Base-by-base conservation (phyloP, 345 rosid genomes). In the Acer campestre region DNA sequence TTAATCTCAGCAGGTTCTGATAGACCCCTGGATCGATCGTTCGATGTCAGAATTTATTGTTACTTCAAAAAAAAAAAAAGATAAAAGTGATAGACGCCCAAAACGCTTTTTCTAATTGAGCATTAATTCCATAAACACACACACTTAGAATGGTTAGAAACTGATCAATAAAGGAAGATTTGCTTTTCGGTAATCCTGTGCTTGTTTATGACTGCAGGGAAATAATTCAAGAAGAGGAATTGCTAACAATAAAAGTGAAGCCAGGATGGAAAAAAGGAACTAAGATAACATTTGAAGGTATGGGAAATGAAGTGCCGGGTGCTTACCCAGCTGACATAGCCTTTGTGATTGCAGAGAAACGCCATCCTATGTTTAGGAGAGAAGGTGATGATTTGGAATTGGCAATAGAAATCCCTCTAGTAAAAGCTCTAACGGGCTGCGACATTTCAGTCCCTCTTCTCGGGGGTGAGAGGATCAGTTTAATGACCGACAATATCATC, bases 201-300 rank as follows among this genome's bases (percentile, higher is more conserved):
- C 12, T 58, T 46, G 49, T 46, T 46, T 46, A 46, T 46, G 49
- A 46, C 35, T 22, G 75, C 86, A 91, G 93, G 81, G 82, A 87
- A 63, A 44, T 82, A 68, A 71, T 79, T 7, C 81, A 93, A 78
- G 91, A 93, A 65, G 94, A 90, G 76, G 97, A 93, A 79, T 63
- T 80, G 2, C 77, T 93, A 44, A 86, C 87, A 3, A 89, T 95
- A 70, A 82, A 90, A 74, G 94, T 95, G 79, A 89, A 91, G 86
- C 86, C 98, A 2, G 98, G 98, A 64, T 95, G 98, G 98, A 93
- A 84, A 79, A 83, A 79, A 14, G 97, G 98, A 61, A 95, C 97
- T 0, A 89, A 82, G 85, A 83, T 91, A 17, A 95, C 98, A 62
- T 95, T 95, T n/a, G 90, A 91, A 84, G 94, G 95, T 5, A 89